phyloP scores from a whole-genome alignment of 148 eudicot genomes.

The Nepenthes mirabilis region DNA sequence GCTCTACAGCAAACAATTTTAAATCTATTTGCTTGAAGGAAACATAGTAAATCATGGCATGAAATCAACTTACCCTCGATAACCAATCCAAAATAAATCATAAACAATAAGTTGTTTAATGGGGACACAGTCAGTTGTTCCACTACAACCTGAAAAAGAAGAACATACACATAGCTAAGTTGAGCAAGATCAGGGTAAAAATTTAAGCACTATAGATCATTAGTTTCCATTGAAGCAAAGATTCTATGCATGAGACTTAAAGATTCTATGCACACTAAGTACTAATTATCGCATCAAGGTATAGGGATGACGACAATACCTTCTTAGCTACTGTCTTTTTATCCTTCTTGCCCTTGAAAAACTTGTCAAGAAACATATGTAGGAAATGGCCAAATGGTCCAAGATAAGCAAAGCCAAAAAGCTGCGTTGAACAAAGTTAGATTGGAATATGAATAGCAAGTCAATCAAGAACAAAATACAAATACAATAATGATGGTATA shows the following conservation, averaged over 20 bases:
- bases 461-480: background rate
- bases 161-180: background rate
- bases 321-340: constrained; percentile 76
- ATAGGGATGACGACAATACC: constrained; percentile 26
- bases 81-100: constrained; percentile 68
- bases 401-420: constrained; percentile 78
- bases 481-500: background rate
- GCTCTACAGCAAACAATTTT: no score
- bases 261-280: background rate
- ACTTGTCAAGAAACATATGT: constrained; percentile 65
- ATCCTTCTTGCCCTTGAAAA: constrained; percentile 89
- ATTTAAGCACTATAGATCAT: no score
- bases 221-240: no score
- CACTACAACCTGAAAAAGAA: constrained; percentile 50
- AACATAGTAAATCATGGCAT: background rate
- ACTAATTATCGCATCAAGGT: background rate
- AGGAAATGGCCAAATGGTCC: constrained; percentile 94
- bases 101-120: constrained; percentile 56
- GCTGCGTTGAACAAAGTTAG: constrained; percentile 30
- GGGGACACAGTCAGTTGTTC: constrained; percentile 83
- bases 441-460: background rate
- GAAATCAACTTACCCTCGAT: constrained; percentile 49
- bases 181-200: no score
- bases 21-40: no score
- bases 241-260: background rate